phyloP scores from a whole-genome alignment of 2,329 filamentous ascomycete genomes.

The Arthroderma uncinatum region DNA sequence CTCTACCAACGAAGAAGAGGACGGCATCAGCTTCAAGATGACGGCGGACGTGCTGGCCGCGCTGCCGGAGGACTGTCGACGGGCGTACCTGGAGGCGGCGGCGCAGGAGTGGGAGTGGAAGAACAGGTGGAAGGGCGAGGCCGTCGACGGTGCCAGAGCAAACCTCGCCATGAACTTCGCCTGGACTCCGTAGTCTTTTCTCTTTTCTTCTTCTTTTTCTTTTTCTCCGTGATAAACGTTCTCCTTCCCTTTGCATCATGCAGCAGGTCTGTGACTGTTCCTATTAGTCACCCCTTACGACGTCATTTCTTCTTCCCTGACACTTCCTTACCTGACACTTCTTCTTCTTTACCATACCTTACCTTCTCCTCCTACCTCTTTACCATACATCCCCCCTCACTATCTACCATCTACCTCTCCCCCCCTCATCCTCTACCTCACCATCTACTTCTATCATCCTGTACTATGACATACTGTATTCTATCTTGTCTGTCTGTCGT shows the following conservation, averaged over 20 bases:
- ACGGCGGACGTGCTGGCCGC: conserved; percentile 33
- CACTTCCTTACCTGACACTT: too few species aligned
- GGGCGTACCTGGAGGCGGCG: conserved; percentile 59
- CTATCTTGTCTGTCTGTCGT: background rate
- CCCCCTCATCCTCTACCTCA: background rate
- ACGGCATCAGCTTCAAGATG: conserved; percentile 7
- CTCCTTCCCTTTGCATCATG: background rate
- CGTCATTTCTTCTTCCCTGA: too few species aligned
- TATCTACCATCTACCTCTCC: too few species aligned
- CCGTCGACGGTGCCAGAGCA: conserved; percentile 37
- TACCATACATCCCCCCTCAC: too few species aligned
- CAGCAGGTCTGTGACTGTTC: too few species aligned
- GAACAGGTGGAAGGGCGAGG: conserved; percentile 60
- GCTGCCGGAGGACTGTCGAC: conserved; percentile 47
- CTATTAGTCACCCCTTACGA: too few species aligned
- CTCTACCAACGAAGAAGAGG: conserved; percentile 17
- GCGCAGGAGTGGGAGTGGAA: conserved; percentile 61
- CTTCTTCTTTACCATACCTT: too few species aligned
- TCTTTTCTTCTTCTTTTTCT: background rate
- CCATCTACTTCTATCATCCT: background rate
- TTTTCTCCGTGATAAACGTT: background rate
- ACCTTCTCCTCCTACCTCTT: too few species aligned
- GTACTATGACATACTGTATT: too few species aligned
- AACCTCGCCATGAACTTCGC: conserved; percentile 29
- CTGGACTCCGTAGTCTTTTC: conserved; percentile 23